Evolutionary conservation across 768 basidiomycete species (phyloP).

Genomic region (Suillus plorans): DNA sequence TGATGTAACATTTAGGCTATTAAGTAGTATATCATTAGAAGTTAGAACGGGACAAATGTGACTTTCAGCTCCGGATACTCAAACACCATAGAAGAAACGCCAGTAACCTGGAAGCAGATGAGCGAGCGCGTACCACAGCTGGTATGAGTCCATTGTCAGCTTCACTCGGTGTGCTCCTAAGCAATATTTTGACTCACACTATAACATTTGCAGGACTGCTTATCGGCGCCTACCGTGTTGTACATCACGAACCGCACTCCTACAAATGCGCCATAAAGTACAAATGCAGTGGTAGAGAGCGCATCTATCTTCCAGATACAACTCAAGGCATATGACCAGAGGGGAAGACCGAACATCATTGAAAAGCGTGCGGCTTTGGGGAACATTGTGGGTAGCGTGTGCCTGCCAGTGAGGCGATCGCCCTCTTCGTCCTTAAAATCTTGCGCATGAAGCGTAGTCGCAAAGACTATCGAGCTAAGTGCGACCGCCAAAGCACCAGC

Average conservation of each 20-base stretch:
- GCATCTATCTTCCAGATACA: too few relatives aligned
- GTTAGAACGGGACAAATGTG: not conserved
- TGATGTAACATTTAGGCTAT: not conserved
- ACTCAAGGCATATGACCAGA: too few relatives aligned
- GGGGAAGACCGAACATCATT: too few relatives aligned
- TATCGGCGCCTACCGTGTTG: conserved; percentile 29
- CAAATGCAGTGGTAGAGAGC: too few relatives aligned
- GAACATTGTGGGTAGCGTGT: too few relatives aligned
- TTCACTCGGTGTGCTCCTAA: not conserved
- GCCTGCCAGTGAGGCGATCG: too few relatives aligned
- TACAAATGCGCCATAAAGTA: conserved; percentile 21
- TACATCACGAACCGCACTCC: conserved; percentile 33
- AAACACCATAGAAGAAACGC: conserved; percentile 28
- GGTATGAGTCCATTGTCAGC: not conserved
- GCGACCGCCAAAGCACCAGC: too few relatives aligned
- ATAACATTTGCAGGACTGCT: conserved; percentile 36
- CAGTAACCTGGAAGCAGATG: conserved; percentile 37
- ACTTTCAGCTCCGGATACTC: not conserved
- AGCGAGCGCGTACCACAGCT: conserved; percentile 36
- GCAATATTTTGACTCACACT: conserved; percentile 27
- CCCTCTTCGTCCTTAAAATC: too few relatives aligned
- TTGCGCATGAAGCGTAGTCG: too few relatives aligned
- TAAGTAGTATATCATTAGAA: not conserved
- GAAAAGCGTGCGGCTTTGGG: too few relatives aligned
- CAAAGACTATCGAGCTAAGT: too few relatives aligned